These are phyloP conservation scores for Hibiscus trionum DNA, from an alignment of 345 rosid species.

Conservation along the genomic window DNA sequence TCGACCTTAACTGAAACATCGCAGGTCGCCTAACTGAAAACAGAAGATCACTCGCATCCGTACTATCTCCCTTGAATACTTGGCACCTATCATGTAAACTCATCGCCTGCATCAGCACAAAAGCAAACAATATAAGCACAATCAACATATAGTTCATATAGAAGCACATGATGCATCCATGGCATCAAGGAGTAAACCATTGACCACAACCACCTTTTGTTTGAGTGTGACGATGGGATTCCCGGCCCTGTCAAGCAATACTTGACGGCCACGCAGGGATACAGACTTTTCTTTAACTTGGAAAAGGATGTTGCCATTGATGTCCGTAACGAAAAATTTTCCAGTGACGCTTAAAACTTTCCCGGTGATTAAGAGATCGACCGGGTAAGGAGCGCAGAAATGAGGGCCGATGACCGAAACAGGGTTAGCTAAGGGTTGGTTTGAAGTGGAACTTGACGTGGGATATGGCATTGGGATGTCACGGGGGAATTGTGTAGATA, in stretches of 20 bases:
- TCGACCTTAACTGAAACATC: conserved; percentile 33
- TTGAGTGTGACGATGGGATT: conserved; percentile 26
- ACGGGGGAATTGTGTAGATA: not conserved
- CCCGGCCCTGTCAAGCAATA: conserved; percentile 23
- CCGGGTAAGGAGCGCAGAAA: conserved; percentile 20
- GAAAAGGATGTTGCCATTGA: conserved; percentile 25
- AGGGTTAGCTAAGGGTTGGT: not conserved
- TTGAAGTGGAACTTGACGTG: not conserved
- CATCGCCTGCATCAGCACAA: conserved; percentile 16
- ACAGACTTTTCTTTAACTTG: conserved; percentile 17
- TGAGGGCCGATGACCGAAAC: conserved; percentile 24
- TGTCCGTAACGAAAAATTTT: conserved; percentile 19
- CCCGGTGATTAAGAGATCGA: conserved; percentile 16
- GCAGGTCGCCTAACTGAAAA: conserved; percentile 32
- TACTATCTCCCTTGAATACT: conserved; percentile 41
- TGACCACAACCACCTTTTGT: conserved; percentile 21
- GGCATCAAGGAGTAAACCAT: not conserved
- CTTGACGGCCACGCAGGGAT: conserved; percentile 18
- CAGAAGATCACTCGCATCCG: conserved; percentile 25
- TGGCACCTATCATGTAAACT: conserved; percentile 44
- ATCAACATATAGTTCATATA: not conserved
- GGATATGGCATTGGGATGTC: not conserved
- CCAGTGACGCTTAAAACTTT: conserved; percentile 14
- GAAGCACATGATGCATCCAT: not conserved
- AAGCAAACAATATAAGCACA: not conserved